Base-by-base conservation (phyloP, 2,329 filamentous ascomycete genomes). In the Trichoderma hamatum region DNA sequence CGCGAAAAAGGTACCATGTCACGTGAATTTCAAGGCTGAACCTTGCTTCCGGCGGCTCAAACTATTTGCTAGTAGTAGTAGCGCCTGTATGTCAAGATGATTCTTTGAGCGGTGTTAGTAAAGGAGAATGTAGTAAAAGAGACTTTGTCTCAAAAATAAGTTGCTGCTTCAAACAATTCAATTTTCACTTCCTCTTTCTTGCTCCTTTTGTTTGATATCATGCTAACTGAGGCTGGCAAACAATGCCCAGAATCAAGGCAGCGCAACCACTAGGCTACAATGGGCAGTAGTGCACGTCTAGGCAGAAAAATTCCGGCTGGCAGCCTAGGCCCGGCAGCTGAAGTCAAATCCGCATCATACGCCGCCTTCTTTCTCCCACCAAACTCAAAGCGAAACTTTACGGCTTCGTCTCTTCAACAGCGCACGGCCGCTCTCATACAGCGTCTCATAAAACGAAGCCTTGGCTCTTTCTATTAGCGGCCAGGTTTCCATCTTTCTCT, bases 1-100 rank as follows among this genome's bases (percentile, higher is more conserved):
- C 78, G 74, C 78, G 78, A 76, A 74, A 77, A 56, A 49, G 67
- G 70, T 75, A 72, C 73, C 74, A 72, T 36, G n/a, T 75, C 76
- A 78, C 75, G 74, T 76, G 74, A 71, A 30, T 14, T 67, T 46
- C 36, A 51, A 52, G 7, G 21, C 36, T 9, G 16, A 19, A 16
- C 36, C 36, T 43, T 43, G 36, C 36, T 14, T 26, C 5, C 24
- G 24, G 14, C 49, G 49, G 24, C 36, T 43, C 24, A 52, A 21
- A 13, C 21, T 21, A 49, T 10, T 10, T 3, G 3, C 43, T n/a
- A 1, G n/a, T 49, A 49, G n/a, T 49, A 49, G 7, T 21, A 9
- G n/a, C 10, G 9, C n/a, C 10, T 46, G n/a, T 10, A 49, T 21
- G 21, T 49, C 7, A 21, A 5, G 4, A 1, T 49, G 21, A 13